Percentiles rank a stretch among this genome's conserved stretches.
These are phyloP conservation scores for Schizosaccharomyces cryophilus DNA, from an alignment of 805 yeast genomes.

Conservation along the genomic window DNA sequence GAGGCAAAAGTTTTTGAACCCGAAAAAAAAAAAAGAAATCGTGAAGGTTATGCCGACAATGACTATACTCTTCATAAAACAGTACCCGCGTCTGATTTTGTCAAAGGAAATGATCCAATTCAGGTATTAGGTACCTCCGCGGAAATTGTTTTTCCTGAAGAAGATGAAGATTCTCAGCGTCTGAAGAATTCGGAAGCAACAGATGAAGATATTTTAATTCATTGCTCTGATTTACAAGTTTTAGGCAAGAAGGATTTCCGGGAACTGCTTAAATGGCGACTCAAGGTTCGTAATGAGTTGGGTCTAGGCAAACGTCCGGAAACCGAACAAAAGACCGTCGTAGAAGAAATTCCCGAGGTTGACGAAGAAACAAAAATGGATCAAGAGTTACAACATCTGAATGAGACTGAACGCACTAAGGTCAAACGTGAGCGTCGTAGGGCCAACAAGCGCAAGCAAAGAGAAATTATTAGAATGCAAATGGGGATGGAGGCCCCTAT, in stretches of 20 bases:
- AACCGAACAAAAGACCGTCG: conserved; percentile 27
- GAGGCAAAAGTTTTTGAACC: conserved; percentile 91
- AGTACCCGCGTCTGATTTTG: conserved; percentile 54
- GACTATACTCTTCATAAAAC: conserved; percentile 52
- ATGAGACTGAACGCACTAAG: conserved; percentile 43
- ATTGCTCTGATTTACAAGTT: conserved; percentile 77
- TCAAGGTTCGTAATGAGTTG: conserved; percentile 52
- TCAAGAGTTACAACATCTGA: conserved; percentile 51
- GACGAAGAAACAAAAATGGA: conserved; percentile 71
- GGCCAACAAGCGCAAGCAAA: conserved; percentile 61
- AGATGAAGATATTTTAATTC: conserved; percentile 52
- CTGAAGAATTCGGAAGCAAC: conserved; percentile 52
- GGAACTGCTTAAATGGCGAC: conserved; percentile 63
- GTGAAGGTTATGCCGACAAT: conserved; percentile 95
- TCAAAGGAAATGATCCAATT: conserved; percentile 62
- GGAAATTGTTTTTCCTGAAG: conserved; percentile 24
- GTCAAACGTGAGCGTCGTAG: conserved; percentile 61
- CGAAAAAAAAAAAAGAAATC: conserved; percentile 64
- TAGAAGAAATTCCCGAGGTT: conserved; percentile 14
- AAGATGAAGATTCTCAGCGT: conserved; percentile 34
- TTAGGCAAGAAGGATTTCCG: conserved; percentile 88
- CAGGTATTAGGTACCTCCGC: conserved; percentile 52
- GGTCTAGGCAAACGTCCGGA: conserved; percentile 29
- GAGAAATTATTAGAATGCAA: conserved; percentile 75
- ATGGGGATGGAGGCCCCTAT: conserved; percentile 85